Conservation (phyloP, 169 alveolate species). For the Cryptosporidium parvum region DNA sequence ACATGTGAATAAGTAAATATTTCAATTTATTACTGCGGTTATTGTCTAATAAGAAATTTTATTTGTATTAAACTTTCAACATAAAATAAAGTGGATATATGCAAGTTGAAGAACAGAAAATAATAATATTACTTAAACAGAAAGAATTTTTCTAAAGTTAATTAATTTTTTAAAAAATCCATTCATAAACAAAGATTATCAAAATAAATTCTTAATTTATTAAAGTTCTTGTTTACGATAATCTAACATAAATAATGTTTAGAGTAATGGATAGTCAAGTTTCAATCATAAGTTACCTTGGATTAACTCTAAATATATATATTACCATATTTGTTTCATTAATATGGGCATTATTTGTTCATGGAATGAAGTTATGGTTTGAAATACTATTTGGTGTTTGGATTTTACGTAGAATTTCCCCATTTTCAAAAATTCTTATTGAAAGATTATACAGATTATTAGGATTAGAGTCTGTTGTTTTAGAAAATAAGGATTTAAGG, state of each 20-base stretch:
- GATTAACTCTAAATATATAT: slow-evolving; percentile 4
- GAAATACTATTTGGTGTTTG: slow-evolving; percentile 7
- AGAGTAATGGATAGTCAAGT: slow-evolving; percentile 9
- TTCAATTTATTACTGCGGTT: background rate
- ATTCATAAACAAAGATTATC: background rate
- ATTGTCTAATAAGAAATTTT: background rate
- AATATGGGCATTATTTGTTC: slow-evolving; percentile 12
- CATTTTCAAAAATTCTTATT: background rate
- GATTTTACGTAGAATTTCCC: slow-evolving; percentile 18
- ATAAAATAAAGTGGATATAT: background rate
- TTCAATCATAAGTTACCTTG: slow-evolving; percentile 4
- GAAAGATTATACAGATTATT: background rate
- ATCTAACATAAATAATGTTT: background rate
- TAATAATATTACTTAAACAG: no score
- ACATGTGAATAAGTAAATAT: background rate
- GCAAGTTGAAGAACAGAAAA: background rate
- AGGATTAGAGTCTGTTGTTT: background rate
- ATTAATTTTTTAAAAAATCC: background rate
- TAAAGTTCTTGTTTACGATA: background rate
- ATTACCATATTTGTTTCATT: slow-evolving; percentile 22
- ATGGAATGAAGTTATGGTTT: background rate
- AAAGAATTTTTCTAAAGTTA: background rate
- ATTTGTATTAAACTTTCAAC: background rate
- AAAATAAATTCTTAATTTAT: background rate
- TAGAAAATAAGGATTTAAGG: slow-evolving; percentile 28